phyloP scores from a whole-genome alignment of 306 rosid species.

The Citrullus colocynthis region DNA sequence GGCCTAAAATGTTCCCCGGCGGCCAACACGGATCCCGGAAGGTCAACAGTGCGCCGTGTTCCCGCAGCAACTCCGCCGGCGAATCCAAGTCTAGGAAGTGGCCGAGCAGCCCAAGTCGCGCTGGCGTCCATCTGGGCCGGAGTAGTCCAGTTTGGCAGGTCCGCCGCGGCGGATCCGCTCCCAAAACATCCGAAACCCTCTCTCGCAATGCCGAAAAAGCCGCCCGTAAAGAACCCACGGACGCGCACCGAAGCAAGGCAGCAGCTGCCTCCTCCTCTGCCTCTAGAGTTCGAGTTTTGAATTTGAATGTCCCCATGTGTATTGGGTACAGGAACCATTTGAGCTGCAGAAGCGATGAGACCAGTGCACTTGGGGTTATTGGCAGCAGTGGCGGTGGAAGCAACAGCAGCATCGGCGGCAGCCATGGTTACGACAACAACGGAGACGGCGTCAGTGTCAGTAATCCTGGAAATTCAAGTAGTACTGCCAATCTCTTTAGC shows the following conservation, averaged over 20 bases:
- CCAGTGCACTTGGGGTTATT: conserved; percentile 16
- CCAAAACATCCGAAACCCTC: conserved; percentile 22
- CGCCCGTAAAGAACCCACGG: conserved; percentile 22
- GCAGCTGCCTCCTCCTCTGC: background rate
- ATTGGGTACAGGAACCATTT: conserved; percentile 56
- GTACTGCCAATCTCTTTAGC: conserved; percentile 49
- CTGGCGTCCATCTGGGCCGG: conserved; percentile 75
- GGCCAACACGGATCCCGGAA: conserved; percentile 34
- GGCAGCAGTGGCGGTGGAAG: background rate
- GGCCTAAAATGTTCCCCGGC: conserved; percentile 50
- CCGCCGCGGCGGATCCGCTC: conserved; percentile 28
- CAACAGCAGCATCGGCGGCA: background rate
- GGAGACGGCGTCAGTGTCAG: conserved; percentile 10
- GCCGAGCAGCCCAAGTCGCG: conserved; percentile 79
- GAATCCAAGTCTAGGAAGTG: conserved; percentile 80
- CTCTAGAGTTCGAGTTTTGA: conserved; percentile 43
- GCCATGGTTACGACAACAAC: background rate
- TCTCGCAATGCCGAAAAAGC: conserved; percentile 19
- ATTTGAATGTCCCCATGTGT: conserved; percentile 74
- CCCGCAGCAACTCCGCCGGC: conserved; percentile 88
- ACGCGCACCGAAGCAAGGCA: conserved; percentile 32
- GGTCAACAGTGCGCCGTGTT: conserved; percentile 93
- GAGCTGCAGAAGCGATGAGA: conserved; percentile 59
- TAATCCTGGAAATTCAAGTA: conserved; percentile 11
- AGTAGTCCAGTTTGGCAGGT: conserved; percentile 93